Percentiles rank a stretch among this genome's conserved stretches.
Conservation (phyloP, 148 eudicot species). For the Diospyros lotus region DNA sequence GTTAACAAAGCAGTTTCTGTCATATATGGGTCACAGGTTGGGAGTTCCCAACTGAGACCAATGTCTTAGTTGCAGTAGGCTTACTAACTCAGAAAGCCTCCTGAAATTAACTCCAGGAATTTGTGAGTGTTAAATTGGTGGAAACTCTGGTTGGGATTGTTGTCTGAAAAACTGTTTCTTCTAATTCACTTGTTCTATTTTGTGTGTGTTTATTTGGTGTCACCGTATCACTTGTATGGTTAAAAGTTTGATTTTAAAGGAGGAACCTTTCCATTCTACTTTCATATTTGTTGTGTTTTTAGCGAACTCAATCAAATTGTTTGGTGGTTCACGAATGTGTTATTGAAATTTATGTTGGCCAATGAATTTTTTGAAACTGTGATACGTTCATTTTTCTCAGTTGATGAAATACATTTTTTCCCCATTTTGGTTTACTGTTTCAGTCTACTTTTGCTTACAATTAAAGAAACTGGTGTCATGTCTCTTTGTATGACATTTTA, state of each 20-base stretch:
- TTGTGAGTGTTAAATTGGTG: background rate
- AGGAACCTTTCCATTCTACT: background rate
- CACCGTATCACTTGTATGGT: background rate
- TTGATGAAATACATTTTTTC: background rate
- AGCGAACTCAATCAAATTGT: background rate
- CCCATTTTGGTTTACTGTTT: background rate
- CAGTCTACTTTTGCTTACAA: background rate
- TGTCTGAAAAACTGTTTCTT: background rate
- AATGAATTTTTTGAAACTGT: background rate
- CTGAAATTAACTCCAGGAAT: background rate
- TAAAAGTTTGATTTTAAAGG: background rate
- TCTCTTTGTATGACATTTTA: background rate
- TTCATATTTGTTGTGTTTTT: background rate
- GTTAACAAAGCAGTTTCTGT: background rate
- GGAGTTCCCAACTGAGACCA: background rate
- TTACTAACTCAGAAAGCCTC: background rate
- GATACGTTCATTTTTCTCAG: background rate
- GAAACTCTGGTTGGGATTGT: background rate
- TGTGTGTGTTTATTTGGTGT: background rate
- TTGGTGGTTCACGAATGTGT: background rate
- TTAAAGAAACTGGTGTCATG: background rate
- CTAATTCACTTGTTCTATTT: background rate
- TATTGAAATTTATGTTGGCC: background rate
- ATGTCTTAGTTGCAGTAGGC: background rate
- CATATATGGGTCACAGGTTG: no score